Evolutionary conservation across 371 early-diverging fungal genomes (phyloP).

Genomic region (Sanchytrium tribonematis): DNA sequence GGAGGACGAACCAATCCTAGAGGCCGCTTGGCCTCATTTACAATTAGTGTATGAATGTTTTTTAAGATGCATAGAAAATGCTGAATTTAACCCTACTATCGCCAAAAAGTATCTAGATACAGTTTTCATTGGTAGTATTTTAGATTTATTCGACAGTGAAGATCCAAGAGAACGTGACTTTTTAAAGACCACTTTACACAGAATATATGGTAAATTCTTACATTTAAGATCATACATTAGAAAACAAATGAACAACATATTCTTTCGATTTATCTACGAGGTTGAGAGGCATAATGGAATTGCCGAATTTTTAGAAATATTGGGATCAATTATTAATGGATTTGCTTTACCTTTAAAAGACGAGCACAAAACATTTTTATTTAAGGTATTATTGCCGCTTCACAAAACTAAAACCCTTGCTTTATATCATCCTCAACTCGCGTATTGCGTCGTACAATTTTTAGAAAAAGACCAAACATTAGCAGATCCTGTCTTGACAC

Average conservation of each 20-base stretch:
- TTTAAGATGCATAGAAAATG: slow-evolving; percentile 75
- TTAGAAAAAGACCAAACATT: slow-evolving; percentile 78
- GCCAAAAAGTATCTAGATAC: slow-evolving; percentile 56
- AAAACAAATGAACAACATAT: slow-evolving; percentile 78
- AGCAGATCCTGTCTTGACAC: slow-evolving; percentile 19
- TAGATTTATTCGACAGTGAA: slow-evolving; percentile 84
- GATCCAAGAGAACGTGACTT: slow-evolving; percentile 91
- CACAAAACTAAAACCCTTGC: slow-evolving; percentile 69
- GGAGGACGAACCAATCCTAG: slow-evolving; percentile 86
- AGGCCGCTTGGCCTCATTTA: slow-evolving; percentile 86
- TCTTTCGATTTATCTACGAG: slow-evolving; percentile 85
- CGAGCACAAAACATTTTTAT: slow-evolving; percentile 79
- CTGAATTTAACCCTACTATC: slow-evolving; percentile 75
- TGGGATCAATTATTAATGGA: slow-evolving; percentile 92
- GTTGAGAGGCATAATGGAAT: slow-evolving; percentile 81
- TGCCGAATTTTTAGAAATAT: slow-evolving; percentile 80
- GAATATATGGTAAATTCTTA: slow-evolving; percentile 88
- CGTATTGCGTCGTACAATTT: slow-evolving; percentile 90
- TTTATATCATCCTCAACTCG: slow-evolving; percentile 74
- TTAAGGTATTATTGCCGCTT: slow-evolving; percentile 60
- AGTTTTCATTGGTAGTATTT: slow-evolving; percentile 1
- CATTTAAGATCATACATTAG: slow-evolving; percentile 77
- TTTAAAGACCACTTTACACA: slow-evolving; percentile 78
- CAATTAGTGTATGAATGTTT: slow-evolving; percentile 89
- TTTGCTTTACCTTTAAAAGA: slow-evolving; percentile 87